Conservation (phyloP, 495 filamentous ascomycete genomes). For the Aspergillus ellipticus region DNA sequence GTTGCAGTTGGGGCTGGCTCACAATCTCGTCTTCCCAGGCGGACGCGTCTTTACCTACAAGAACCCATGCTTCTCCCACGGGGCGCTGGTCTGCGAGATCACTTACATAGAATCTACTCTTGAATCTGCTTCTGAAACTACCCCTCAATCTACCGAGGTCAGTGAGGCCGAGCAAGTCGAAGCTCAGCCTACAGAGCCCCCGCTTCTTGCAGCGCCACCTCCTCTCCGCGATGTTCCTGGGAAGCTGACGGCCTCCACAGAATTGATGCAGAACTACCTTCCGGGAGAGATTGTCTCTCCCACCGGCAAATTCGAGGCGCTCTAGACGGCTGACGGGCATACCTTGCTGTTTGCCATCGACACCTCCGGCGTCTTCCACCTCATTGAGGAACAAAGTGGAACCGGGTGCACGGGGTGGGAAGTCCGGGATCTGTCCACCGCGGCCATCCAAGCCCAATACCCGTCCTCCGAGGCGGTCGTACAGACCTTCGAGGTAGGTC, state of each 20-base stretch:
- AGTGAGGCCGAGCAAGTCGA: no score
- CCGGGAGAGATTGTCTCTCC: background rate
- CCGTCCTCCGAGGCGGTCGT: background rate
- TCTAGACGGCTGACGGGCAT: background rate
- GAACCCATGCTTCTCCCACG: slow-evolving; percentile 1
- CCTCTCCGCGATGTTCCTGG: background rate
- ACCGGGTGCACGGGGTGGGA: background rate
- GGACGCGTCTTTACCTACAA: slow-evolving; percentile 9
- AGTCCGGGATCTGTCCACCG: background rate
- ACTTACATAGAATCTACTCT: slow-evolving; percentile 6
- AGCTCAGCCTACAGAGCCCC: no score
- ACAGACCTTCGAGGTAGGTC: background rate
- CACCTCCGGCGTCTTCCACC: background rate
- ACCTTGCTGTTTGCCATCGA: background rate
- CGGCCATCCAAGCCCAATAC: background rate
- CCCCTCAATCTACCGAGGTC: no score
- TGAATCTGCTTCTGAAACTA: no score
- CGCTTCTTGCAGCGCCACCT: no score
- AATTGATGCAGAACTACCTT: slow-evolving; percentile 5
- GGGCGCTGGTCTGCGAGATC: slow-evolving; percentile 2
- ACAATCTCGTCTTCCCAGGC: slow-evolving; percentile 9
- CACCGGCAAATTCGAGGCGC: background rate
- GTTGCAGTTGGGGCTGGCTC: no score
- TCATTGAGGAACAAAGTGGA: slow-evolving; percentile 4
- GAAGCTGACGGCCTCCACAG: slow-evolving; percentile 1